These are phyloP conservation scores for Pycnococcus provasolii DNA, from an alignment of 139 green algal genomes.

Conservation along the genomic window DNA sequence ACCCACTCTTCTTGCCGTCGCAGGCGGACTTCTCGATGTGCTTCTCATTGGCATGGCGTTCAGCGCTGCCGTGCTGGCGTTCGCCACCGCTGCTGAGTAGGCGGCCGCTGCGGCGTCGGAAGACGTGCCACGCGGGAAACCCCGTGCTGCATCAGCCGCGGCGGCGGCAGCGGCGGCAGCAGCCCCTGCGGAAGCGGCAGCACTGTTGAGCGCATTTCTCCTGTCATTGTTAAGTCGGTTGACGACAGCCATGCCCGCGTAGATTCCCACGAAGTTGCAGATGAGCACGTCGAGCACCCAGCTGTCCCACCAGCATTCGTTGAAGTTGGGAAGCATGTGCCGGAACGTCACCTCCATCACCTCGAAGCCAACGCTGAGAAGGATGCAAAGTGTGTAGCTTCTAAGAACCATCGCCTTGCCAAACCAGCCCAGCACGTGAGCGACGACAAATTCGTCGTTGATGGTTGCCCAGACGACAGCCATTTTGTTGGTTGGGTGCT, in stretches of 20 bases:
- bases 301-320: conserved; percentile 93
- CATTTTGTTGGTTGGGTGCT: conserved; percentile 38
- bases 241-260: conserved; percentile 38
- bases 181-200: no score
- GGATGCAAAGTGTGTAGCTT: conserved; percentile 51
- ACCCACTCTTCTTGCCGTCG: no score
- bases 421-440: conserved; percentile 71
- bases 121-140: no score
- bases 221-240: no score
- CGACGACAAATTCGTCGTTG: conserved; percentile 84
- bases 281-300: conserved; percentile 76
- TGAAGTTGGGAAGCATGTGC: conserved; percentile 92
- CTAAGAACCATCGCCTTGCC: conserved; percentile 72
- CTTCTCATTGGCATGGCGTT: no score
- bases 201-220: no score
- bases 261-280: conserved; percentile 70
- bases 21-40: no score
- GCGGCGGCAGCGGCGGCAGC: no score
- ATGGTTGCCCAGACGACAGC: conserved; percentile 35
- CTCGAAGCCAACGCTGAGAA: conserved; percentile 38
- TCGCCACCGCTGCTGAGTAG: no score
- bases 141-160: no score
- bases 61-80: no score
- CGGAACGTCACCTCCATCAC: conserved; percentile 46
- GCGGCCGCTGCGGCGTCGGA: no score